A percentile compares a stretch with the other conserved stretches of the same genome.
phyloP scores from a whole-genome alignment of 2,329 filamentous ascomycete species.

The Didymella arachidicola region DNA sequence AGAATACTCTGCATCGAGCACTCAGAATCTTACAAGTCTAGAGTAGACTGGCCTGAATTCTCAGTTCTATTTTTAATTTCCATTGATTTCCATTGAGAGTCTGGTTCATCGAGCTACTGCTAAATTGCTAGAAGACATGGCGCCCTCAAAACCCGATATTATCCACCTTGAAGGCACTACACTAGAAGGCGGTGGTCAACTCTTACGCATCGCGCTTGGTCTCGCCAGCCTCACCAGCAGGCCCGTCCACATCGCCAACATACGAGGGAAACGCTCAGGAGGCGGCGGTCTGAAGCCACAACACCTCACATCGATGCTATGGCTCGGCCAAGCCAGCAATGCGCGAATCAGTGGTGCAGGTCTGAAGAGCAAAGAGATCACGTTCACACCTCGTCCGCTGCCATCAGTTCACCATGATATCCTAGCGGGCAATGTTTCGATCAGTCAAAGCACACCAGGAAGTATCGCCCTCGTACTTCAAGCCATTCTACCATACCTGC shows the following conservation, averaged over 20 bases:
- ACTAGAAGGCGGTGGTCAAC: constrained; percentile 69
- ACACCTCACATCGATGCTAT: constrained; percentile 63
- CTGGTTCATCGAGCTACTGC: background rate
- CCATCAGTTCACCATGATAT: background rate
- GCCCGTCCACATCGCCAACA: constrained; percentile 60
- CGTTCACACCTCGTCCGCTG: constrained; percentile 40
- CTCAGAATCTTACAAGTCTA: background rate
- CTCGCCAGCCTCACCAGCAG: constrained; percentile 62
- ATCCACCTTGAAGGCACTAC: constrained; percentile 61
- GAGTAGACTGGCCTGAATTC: no score
- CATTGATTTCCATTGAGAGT: background rate
- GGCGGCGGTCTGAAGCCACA: constrained; percentile 65
- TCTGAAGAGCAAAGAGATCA: constrained; percentile 54
- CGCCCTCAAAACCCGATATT: constrained; percentile 6
- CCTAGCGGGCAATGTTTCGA: constrained; percentile 43
- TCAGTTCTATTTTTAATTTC: no score
- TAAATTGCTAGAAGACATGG: constrained; percentile 11
- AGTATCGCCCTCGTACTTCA: constrained; percentile 65
- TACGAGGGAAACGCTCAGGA: constrained; percentile 61
- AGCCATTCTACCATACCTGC: constrained; percentile 65
- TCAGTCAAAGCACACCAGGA: constrained; percentile 55
- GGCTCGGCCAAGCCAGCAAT: constrained; percentile 59
- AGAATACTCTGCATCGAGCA: background rate
- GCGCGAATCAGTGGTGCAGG: constrained; percentile 54
- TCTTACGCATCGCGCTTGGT: constrained; percentile 64